phyloP scores from a whole-genome alignment of 2,329 filamentous ascomycete genomes.

The Phaeosphaeria sp. region DNA sequence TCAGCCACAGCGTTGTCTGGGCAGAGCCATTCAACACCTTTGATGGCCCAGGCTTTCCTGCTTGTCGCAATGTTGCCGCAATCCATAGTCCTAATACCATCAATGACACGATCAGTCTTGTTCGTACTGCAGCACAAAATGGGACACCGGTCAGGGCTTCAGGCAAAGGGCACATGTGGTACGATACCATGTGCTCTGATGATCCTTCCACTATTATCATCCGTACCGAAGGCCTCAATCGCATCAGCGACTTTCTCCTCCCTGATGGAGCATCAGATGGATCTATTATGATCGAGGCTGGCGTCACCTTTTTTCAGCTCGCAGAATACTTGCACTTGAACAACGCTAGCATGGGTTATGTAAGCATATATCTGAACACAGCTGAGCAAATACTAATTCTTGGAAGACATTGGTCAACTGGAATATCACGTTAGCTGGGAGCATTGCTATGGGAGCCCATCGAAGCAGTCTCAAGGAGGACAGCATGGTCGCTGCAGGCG shows the following conservation, averaged over 20 bases:
- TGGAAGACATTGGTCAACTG: conserved; percentile 57
- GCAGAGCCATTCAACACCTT: conserved; percentile 54
- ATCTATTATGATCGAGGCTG: conserved; percentile 58
- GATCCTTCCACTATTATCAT: conserved; percentile 56
- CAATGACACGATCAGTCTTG: conserved; percentile 52
- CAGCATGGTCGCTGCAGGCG: conserved; percentile 59
- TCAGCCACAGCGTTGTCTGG: not conserved
- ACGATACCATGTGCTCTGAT: conserved; percentile 62
- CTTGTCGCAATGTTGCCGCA: conserved; percentile 50
- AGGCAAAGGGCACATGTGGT: conserved; percentile 62
- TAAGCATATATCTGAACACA: no score
- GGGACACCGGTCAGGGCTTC: conserved; percentile 55
- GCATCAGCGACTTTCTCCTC: conserved; percentile 55
- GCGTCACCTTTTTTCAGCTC: conserved; percentile 58
- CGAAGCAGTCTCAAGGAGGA: conserved; percentile 57
- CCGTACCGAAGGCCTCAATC: conserved; percentile 54
- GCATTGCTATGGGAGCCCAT: conserved; percentile 61
- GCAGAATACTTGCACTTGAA: conserved; percentile 58
- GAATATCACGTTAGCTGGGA: conserved; percentile 61
- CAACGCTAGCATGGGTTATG: conserved; percentile 56
- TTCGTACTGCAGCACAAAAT: conserved; percentile 50
- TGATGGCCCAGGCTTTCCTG: conserved; percentile 57
- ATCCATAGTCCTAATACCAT: conserved; percentile 56
- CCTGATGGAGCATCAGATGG: conserved; percentile 40
- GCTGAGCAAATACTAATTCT: no score